Conservation (phyloP, 768 basidiomycete species). For the Leccinellum rugosiceps region DNA sequence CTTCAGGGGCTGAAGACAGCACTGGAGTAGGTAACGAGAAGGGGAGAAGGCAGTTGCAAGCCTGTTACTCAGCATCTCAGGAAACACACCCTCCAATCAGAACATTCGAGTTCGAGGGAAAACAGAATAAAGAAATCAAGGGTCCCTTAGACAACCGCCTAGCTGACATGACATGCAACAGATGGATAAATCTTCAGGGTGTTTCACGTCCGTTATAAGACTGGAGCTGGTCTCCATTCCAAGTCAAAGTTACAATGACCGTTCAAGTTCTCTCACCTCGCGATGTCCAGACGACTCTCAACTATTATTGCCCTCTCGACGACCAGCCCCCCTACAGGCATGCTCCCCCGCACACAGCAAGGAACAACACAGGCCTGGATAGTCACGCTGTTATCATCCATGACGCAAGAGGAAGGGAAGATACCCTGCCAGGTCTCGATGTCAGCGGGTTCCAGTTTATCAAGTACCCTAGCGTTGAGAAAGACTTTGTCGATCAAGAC, state of each 20-base stretch:
- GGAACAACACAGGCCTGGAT: slow-evolving; percentile 30
- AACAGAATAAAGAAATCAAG: too few relatives aligned
- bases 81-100: too few relatives aligned
- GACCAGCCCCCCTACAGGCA: slow-evolving; percentile 36
- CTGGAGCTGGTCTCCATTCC: neutral
- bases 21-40: too few relatives aligned
- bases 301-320: slow-evolving; percentile 32
- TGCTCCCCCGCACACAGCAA: slow-evolving; percentile 27
- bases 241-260: slow-evolving; percentile 12
- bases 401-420: slow-evolving; percentile 33
- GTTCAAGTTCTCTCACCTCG: slow-evolving; percentile 27
- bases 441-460: slow-evolving; percentile 45
- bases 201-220: too few relatives aligned
- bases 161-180: too few relatives aligned
- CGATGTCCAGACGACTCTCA: slow-evolving; percentile 37
- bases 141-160: too few relatives aligned
- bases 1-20: too few relatives aligned
- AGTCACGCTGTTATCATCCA: slow-evolving; percentile 21
- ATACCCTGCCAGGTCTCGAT: slow-evolving; percentile 33
- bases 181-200: too few relatives aligned
- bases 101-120: too few relatives aligned
- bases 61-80: too few relatives aligned
- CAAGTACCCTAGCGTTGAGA: slow-evolving; percentile 32
- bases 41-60: too few relatives aligned
- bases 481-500: slow-evolving; percentile 39